A percentile compares a stretch with the other conserved stretches of the same genome.
Conservation (phyloP, 1,284 basidiomycete genomes). For the Xerocomus nothofagi region DNA sequence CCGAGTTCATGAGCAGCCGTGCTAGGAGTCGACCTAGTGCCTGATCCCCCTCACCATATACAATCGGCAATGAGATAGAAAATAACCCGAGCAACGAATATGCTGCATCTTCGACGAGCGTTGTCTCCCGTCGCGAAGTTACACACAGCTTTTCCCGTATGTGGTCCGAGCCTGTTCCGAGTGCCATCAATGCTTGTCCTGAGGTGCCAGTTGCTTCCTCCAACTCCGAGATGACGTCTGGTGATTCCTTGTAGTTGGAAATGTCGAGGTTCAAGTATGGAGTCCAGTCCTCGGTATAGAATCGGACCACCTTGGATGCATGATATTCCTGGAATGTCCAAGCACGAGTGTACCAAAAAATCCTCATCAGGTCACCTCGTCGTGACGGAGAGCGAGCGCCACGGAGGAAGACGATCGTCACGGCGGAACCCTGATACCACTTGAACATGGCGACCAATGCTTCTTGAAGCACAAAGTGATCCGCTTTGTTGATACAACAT, state of each 20-base stretch:
- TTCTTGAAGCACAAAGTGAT: constrained; percentile 1
- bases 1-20: background rate
- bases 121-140: background rate
- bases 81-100: background rate
- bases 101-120: background rate
- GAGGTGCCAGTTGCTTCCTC: background rate
- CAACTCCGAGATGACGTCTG: constrained; percentile 3
- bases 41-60: constrained; percentile 7
- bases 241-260: constrained; percentile 4
- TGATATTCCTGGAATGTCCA: constrained; percentile 15
- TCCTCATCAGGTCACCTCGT: background rate
- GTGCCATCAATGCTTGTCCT: background rate
- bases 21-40: constrained; percentile 3
- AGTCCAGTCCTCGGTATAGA: background rate
- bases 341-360: constrained; percentile 8
- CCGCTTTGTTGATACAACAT: constrained; percentile 5
- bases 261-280: background rate
- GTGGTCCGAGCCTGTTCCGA: background rate
- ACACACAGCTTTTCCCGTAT: background rate
- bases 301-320: background rate
- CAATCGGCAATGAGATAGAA: background rate
- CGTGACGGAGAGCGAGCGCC: background rate
- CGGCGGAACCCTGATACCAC: background rate
- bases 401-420: constrained; percentile 8
- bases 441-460: background rate